These are phyloP conservation scores for Ustanciosporium gigantosporum DNA, from an alignment of 1,284 basidiomycete genomes.

Conservation along the genomic window DNA sequence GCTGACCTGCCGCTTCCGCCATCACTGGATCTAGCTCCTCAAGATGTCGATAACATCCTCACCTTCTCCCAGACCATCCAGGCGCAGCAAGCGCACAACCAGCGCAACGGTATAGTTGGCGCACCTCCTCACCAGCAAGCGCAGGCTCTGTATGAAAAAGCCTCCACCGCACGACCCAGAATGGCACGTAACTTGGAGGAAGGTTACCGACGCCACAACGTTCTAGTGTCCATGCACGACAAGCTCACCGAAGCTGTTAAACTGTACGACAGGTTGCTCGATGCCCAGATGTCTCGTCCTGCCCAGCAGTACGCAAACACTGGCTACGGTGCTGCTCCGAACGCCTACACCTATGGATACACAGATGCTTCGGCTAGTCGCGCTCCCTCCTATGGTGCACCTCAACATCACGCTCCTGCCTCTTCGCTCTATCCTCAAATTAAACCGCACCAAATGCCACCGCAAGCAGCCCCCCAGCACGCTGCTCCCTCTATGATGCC, in stretches of 20 bases:
- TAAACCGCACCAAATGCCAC: too few relatives aligned
- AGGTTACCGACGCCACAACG: slow-evolving; percentile 80
- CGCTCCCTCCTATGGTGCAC: not conserved
- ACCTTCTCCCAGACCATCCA: slow-evolving; percentile 55
- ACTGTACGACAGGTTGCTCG: slow-evolving; percentile 82
- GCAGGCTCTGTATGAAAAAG: slow-evolving; percentile 77
- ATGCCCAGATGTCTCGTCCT: slow-evolving; percentile 70
- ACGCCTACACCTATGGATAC: slow-evolving; percentile 6
- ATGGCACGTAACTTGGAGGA: slow-evolving; percentile 83
- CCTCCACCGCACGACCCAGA: slow-evolving; percentile 78
- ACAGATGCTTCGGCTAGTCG: not conserved
- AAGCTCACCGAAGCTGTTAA: slow-evolving; percentile 88
- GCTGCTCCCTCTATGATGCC: too few relatives aligned
- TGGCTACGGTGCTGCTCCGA: not conserved
- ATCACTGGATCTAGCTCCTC: slow-evolving; percentile 50
- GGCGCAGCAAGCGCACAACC: slow-evolving; percentile 36
- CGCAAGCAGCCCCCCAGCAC: too few relatives aligned
- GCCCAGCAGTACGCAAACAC: slow-evolving; percentile 6
- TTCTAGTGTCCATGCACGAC: slow-evolving; percentile 87
- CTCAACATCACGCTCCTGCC: slow-evolving; percentile 3
- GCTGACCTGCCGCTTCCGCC: slow-evolving; percentile 41
- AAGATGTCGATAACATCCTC: slow-evolving; percentile 55
- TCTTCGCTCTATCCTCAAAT: slow-evolving; percentile 17
- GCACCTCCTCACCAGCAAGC: slow-evolving; percentile 26
- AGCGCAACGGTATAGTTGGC: slow-evolving; percentile 28